Percentiles rank a stretch among this genome's conserved stretches.
These are phyloP conservation scores for Blastomyces emzantsi DNA, from an alignment of 2,329 filamentous ascomycete species.

Conservation along the genomic window DNA sequence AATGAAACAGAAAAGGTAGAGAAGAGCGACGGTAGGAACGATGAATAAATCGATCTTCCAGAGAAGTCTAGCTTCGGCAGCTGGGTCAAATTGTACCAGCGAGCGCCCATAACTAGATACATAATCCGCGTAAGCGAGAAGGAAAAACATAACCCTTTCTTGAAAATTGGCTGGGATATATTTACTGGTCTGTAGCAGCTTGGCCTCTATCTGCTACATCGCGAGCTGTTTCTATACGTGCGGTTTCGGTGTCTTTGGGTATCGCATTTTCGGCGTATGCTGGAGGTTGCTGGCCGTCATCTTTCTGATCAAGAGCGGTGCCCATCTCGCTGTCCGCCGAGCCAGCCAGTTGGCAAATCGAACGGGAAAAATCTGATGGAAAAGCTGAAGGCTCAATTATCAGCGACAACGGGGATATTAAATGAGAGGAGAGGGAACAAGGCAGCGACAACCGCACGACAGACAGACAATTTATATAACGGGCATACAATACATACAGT, in stretches of 20 bases:
- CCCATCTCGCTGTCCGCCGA: neutral
- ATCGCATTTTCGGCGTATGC: neutral
- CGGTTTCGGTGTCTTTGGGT: neutral
- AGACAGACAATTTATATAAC: neutral
- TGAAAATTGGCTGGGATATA: neutral
- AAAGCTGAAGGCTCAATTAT: neutral
- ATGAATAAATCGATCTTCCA: conserved; percentile 58
- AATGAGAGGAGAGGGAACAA: neutral
- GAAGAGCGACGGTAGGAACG: conserved; percentile 54
- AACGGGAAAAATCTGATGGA: neutral
- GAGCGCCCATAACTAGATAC: conserved; percentile 40
- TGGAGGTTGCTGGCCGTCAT: neutral
- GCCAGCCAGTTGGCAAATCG: neutral
- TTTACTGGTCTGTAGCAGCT: conserved; percentile 41
- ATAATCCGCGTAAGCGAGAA: neutral
- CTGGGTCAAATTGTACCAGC: conserved; percentile 47
- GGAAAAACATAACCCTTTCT: conserved; percentile 5
- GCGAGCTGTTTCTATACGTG: conserved; percentile 17
- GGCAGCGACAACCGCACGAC: no score
- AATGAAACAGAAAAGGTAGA: conserved; percentile 67
- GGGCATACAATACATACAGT: neutral
- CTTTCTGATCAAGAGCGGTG: neutral
- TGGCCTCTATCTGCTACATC: conserved; percentile 39
- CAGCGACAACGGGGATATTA: neutral
- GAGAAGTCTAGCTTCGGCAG: conserved; percentile 50